Evolutionary conservation across 768 basidiomycete species (phyloP).

Genomic region (Symmetrospora coprosmae): DNA sequence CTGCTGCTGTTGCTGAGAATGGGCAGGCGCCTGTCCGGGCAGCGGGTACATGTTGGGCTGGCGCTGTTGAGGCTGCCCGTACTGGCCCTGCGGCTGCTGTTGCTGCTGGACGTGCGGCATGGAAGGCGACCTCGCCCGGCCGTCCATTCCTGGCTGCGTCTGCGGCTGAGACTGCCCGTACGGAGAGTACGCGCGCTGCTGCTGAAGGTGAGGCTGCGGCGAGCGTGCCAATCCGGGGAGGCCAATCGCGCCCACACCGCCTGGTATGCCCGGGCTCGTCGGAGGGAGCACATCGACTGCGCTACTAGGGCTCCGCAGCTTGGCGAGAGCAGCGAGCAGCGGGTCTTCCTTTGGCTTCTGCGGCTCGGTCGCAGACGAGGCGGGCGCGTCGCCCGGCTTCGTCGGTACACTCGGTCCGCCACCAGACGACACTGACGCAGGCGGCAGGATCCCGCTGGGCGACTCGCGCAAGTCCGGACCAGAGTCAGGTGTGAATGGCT

Average conservation of each 20-base stretch:
- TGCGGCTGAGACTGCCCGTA: slow-evolving; percentile 3
- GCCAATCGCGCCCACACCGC: not conserved
- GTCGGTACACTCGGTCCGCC: no score
- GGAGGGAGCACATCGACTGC: slow-evolving; percentile 19
- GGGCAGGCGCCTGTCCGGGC: no score
- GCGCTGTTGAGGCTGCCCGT: not conserved
- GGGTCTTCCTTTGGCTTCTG: slow-evolving; percentile 19
- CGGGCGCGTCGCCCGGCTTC: not conserved
- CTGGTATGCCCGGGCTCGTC: not conserved
- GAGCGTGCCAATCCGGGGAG: slow-evolving; percentile 10
- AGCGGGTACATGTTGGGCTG: not conserved
- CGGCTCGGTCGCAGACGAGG: not conserved
- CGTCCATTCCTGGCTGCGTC: not conserved
- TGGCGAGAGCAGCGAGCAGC: slow-evolving; percentile 17
- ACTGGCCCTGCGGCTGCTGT: not conserved
- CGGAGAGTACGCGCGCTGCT: not conserved
- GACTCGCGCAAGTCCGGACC: no score
- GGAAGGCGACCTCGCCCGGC: not conserved
- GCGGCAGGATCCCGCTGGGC: no score
- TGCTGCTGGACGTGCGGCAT: not conserved
- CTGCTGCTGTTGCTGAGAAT: not conserved
- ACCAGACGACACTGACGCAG: no score
- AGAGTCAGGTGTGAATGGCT: slow-evolving; percentile 17
- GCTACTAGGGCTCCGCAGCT: slow-evolving; percentile 16
- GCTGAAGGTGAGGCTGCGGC: not conserved